phyloP scores from a whole-genome alignment of 345 rosid species.

The Turnera subulata region DNA sequence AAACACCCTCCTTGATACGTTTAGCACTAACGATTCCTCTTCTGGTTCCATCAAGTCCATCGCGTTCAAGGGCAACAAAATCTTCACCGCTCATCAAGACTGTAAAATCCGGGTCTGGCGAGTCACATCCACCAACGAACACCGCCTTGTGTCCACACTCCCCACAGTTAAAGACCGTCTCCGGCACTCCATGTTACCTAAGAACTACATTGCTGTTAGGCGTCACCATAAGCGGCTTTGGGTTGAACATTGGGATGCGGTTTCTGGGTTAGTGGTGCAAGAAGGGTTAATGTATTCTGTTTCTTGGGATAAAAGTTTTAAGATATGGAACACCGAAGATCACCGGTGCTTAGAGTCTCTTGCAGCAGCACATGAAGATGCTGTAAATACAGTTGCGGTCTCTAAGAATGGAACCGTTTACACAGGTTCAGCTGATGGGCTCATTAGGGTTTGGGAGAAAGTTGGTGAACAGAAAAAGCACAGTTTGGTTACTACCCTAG shows the following conservation, averaged over 20 bases:
- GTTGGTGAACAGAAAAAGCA: slow-evolving; percentile 15
- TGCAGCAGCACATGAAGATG: slow-evolving; percentile 40
- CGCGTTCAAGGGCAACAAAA: slow-evolving; percentile 21
- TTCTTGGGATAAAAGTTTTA: slow-evolving; percentile 51
- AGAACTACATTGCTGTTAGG: slow-evolving; percentile 36
- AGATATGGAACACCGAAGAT: slow-evolving; percentile 33
- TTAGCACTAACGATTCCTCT: slow-evolving; percentile 15
- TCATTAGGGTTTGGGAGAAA: slow-evolving; percentile 39
- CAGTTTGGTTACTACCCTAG: slow-evolving; percentile 26
- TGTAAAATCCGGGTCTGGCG: slow-evolving; percentile 44
- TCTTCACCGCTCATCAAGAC: slow-evolving; percentile 57
- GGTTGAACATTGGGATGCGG: slow-evolving; percentile 47
- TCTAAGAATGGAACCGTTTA: slow-evolving; percentile 35
- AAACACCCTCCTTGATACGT: slow-evolving; percentile 22
- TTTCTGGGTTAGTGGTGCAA: slow-evolving; percentile 31
- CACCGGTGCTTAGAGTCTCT: slow-evolving; percentile 42
- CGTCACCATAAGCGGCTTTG: slow-evolving; percentile 48
- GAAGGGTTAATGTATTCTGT: slow-evolving; percentile 39
- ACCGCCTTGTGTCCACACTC: slow-evolving; percentile 36
- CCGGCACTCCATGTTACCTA: slow-evolving; percentile 25
- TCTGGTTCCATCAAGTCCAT: slow-evolving; percentile 45
- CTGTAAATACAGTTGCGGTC: slow-evolving; percentile 37
- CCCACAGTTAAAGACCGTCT: slow-evolving; percentile 41
- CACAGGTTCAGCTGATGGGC: slow-evolving; percentile 41
- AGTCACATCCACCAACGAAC: slow-evolving; percentile 16